Conservation (phyloP, 108 stramenopile genomes). For the Cyclotella sp. region DNA sequence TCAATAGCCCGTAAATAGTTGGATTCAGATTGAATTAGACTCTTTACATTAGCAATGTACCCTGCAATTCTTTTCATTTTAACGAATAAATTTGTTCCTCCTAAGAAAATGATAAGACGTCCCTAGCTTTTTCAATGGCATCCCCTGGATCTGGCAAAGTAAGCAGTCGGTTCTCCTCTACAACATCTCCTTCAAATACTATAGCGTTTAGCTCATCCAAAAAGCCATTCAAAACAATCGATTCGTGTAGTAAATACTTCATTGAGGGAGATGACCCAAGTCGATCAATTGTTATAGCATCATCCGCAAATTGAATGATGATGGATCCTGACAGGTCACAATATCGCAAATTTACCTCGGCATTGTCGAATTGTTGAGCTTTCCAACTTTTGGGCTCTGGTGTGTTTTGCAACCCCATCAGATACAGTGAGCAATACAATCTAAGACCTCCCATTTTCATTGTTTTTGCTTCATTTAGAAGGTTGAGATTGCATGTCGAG, state of each 20-base stretch:
- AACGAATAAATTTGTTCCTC: not conserved
- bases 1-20: not conserved
- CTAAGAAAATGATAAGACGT: constrained; percentile 72
- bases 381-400: constrained; percentile 74
- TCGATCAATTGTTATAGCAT: constrained; percentile 65
- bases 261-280: constrained; percentile 73
- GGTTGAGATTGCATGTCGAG: not conserved
- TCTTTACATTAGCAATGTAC: no score
- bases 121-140: constrained; percentile 74
- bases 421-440: constrained; percentile 71
- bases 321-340: constrained; percentile 73
- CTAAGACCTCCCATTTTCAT: constrained; percentile 83
- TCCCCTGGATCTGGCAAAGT: constrained; percentile 57
- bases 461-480: constrained; percentile 52
- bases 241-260: constrained; percentile 78
- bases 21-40: no score
- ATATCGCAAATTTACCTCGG: constrained; percentile 71
- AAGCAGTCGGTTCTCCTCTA: constrained; percentile 60
- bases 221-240: constrained; percentile 71
- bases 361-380: constrained; percentile 65
- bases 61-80: not conserved
- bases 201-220: constrained; percentile 64
- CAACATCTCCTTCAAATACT: constrained; percentile 41
- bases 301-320: constrained; percentile 60
- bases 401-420: constrained; percentile 85